phyloP scores from a whole-genome alignment of 2,329 filamentous ascomycete species.

The Beauveria varroae region DNA sequence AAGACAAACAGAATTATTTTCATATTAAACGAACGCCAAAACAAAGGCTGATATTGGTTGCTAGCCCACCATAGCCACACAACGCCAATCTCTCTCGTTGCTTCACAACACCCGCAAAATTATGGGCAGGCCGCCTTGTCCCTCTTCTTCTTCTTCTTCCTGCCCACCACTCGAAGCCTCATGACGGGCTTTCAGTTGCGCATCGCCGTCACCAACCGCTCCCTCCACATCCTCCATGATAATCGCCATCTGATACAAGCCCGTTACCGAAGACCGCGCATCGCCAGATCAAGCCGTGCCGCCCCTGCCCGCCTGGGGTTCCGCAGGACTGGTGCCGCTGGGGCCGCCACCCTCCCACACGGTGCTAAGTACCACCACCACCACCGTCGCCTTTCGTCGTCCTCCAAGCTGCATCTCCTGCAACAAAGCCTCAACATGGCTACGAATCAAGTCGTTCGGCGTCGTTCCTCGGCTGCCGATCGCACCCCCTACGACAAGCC shows the following conservation, averaged over 20 bases:
- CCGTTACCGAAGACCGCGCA: slow-evolving; percentile 31
- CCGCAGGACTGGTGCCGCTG: slow-evolving; percentile 23
- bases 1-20: background rate
- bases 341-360: slow-evolving; percentile 14
- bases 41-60: background rate
- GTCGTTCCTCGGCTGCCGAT: slow-evolving; percentile 32
- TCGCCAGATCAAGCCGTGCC: slow-evolving; percentile 34
- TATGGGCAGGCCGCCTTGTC: background rate
- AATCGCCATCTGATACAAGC: slow-evolving; percentile 32
- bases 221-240: slow-evolving; percentile 38
- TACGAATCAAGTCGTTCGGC: slow-evolving; percentile 31
- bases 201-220: slow-evolving; percentile 40
- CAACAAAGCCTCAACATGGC: slow-evolving; percentile 22
- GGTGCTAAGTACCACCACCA: slow-evolving; percentile 26
- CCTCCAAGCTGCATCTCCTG: background rate
- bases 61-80: background rate
- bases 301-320: slow-evolving; percentile 33
- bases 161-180: slow-evolving; percentile 17
- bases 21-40: background rate
- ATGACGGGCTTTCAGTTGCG: slow-evolving; percentile 42
- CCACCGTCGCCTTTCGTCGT: slow-evolving; percentile 21
- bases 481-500: slow-evolving; percentile 17
- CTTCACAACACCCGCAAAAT: background rate
- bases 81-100: slow-evolving; percentile 1
- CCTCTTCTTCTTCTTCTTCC: background rate